Evolutionary conservation across 2,329 filamentous ascomycete species (phyloP).

Genomic region (Cytospora piceae): DNA sequence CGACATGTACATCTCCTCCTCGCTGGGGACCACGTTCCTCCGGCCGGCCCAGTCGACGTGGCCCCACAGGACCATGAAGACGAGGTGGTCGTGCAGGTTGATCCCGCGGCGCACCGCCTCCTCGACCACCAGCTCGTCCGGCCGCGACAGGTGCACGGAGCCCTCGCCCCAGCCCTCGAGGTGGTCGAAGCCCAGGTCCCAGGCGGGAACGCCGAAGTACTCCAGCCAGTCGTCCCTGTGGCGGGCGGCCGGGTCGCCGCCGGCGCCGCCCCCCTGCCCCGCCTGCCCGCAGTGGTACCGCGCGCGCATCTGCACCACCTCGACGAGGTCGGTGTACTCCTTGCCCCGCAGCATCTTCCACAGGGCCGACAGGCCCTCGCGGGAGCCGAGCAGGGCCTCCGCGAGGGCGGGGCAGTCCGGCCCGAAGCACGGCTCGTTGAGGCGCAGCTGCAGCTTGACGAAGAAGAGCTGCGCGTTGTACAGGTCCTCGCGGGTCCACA

Average conservation of each 20-base stretch:
- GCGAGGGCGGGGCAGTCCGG: constrained; percentile 54
- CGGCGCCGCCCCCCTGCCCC: constrained; percentile 29
- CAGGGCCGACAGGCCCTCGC: constrained; percentile 54
- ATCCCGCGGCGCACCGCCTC: constrained; percentile 60
- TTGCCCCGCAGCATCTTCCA: constrained; percentile 63
- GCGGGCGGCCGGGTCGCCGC: constrained; percentile 39
- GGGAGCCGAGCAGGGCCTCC: constrained; percentile 64
- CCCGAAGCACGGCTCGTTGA: constrained; percentile 65
- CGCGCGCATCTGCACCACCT: constrained; percentile 60
- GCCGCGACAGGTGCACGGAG: constrained; percentile 51
- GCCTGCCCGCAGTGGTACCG: constrained; percentile 48
- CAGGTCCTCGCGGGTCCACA: constrained; percentile 65
- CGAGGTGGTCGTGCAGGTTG: constrained; percentile 55
- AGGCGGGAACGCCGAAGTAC: constrained; percentile 53
- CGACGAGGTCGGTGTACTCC: constrained; percentile 46
- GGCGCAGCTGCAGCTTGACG: constrained; percentile 72
- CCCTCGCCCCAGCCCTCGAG: constrained; percentile 61
- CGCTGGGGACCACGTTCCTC: constrained; percentile 53
- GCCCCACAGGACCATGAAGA: constrained; percentile 66
- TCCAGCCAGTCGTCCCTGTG: constrained; percentile 6
- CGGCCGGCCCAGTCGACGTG: constrained; percentile 58
- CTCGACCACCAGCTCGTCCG: constrained; percentile 61
- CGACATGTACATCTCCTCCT: constrained; percentile 56
- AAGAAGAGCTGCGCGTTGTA: constrained; percentile 67
- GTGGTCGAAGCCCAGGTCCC: constrained; percentile 56